phyloP scores from a whole-genome alignment of 2,329 filamentous ascomycete genomes.

The Stromatinia cepivora region DNA sequence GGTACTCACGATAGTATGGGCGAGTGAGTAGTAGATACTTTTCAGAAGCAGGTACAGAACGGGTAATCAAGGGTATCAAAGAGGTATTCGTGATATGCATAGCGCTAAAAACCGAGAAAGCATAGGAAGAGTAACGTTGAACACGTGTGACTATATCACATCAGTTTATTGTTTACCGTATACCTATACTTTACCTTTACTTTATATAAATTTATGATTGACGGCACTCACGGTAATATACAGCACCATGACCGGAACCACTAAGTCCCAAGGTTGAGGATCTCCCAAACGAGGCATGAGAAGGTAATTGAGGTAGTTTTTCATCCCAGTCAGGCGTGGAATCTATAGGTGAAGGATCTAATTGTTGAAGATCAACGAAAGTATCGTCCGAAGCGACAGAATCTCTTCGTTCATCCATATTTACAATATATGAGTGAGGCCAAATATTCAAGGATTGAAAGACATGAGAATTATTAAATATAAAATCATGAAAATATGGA shows the following conservation, averaged over 20 bases:
- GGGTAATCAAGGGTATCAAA: slow-evolving; percentile 72
- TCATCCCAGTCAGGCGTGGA: slow-evolving; percentile 49
- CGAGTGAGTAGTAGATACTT: slow-evolving; percentile 86
- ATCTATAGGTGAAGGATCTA: slow-evolving; percentile 82
- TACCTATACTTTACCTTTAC: neutral
- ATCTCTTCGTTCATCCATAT: slow-evolving; percentile 31
- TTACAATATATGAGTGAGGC: neutral
- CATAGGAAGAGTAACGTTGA: slow-evolving; percentile 88
- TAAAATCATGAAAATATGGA: slow-evolving; percentile 5
- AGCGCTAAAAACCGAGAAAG: slow-evolving; percentile 72
- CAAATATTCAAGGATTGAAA: neutral
- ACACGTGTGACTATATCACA: slow-evolving; percentile 62
- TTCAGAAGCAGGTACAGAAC: slow-evolving; percentile 73
- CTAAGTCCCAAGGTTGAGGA: slow-evolving; percentile 57
- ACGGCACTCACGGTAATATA: slow-evolving; percentile 71
- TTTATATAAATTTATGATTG: neutral
- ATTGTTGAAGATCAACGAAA: slow-evolving; percentile 66
- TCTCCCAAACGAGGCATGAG: slow-evolving; percentile 45
- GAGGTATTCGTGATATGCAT: slow-evolving; percentile 82
- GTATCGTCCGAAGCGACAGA: slow-evolving; percentile 54
- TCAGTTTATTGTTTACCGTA: neutral
- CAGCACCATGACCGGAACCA: slow-evolving; percentile 61
- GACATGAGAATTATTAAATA: slow-evolving; percentile 15
- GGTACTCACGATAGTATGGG: slow-evolving; percentile 81
- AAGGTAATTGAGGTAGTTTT: slow-evolving; percentile 42